Base-by-base conservation (phyloP, 352 stramenopile genomes). In the Phytophthora pinifolia region DNA sequence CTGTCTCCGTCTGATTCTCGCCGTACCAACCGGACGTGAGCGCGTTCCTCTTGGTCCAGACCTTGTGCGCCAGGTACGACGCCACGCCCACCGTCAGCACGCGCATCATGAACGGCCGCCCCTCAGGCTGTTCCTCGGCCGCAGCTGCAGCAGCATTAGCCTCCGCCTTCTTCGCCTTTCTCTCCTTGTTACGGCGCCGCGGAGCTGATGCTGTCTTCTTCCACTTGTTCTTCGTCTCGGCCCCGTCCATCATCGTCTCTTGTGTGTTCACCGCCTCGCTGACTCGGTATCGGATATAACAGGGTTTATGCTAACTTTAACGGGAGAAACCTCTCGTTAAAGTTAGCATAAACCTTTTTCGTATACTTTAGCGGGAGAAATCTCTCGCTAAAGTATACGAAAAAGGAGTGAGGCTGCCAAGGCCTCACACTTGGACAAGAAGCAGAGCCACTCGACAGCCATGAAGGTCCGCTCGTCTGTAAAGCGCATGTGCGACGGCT, bases 391-490 rank as follows among this genome's bases (percentile, higher is more conserved):
- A 27, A n/a, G 6, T 27, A 27, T 5, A 27, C 1, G 3, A 27
- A 55, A 32, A 30, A 35, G 46, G 25, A 7, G 53, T 61, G 53
- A 25, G 57, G 49, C 50, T 54, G 33, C 49, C 20, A 59, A 37
- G 22, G 22, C 22, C 6, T 38, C 53, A 64, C 53, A 62, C 59
- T 51, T 63, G 59, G 53, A 59, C 53, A 55, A 70, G 41, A 46
- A 49, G 9, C 46, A 59, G 46, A 50, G 53, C 46, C 58, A 68
- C 17, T 60, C 29, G 39, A 47, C 20, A 59, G 39, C 31, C 46
- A 97, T 97, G 89, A 96, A 96, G 81, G 87, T 96, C 42, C 81
- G 86, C 62, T 94, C 83, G 62, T 91, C 85, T 46, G 83, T 97
- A 31, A 94, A 94, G 80, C 80, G 82, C 67, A 94, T 96, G 72